Evolutionary conservation across 2,329 filamentous ascomycete species (phyloP).

Genomic region (Diaporthe humulicola): DNA sequence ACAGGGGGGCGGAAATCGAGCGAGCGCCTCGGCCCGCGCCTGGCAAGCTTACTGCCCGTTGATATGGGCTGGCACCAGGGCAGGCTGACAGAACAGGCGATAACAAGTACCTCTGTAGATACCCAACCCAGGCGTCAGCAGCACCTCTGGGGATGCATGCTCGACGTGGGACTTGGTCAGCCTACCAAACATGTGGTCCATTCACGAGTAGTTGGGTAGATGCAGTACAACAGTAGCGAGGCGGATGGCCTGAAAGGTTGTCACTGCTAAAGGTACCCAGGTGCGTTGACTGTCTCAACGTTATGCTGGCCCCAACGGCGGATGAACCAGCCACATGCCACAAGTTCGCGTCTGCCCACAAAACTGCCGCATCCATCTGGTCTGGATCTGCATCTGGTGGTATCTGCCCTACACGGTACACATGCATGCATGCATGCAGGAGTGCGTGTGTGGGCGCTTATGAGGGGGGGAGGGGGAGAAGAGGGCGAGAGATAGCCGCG

Average conservation of each 20-base stretch:
- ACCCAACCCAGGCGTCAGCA: not conserved
- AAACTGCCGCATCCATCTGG: constrained; percentile 15
- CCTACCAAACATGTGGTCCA: not conserved
- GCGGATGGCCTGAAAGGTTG: not conserved
- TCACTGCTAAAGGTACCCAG: not conserved
- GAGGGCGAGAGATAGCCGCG: constrained; percentile 29
- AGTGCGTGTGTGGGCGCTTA: constrained; percentile 17
- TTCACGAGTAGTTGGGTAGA: too few species aligned
- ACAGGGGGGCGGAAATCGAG: not conserved
- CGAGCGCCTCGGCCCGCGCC: constrained; percentile 26
- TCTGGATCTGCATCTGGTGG: constrained; percentile 1
- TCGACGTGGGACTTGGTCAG: not conserved
- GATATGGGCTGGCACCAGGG: too few species aligned
- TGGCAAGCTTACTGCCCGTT: constrained; percentile 4
- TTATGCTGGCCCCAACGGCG: not conserved
- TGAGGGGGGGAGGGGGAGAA: too few species aligned
- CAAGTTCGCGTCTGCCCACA: not conserved
- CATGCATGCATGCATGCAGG: not conserved
- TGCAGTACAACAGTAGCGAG: too few species aligned
- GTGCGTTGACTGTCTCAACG: too few species aligned
- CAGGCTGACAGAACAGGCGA: not conserved
- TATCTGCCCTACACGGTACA: not conserved
- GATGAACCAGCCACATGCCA: constrained; percentile 3
- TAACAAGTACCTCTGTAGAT: not conserved
- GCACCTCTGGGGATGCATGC: not conserved